These are phyloP conservation scores for Ceratocystis cubensis DNA, from an alignment of 2,329 filamentous ascomycete genomes.

Conservation along the genomic window DNA sequence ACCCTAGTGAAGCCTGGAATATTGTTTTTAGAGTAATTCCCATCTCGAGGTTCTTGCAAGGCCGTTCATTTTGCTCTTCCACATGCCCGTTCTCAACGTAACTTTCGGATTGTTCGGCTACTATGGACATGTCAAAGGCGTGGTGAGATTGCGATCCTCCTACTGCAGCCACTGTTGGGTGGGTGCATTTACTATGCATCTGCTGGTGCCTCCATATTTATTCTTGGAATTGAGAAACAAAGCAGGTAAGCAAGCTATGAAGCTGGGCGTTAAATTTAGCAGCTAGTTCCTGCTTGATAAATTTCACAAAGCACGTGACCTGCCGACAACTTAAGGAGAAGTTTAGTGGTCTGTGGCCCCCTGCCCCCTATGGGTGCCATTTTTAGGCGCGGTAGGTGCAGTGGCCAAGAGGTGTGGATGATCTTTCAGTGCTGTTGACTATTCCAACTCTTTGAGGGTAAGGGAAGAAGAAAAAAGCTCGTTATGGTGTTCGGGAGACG, in stretches of 20 bases:
- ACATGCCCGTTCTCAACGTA: neutral
- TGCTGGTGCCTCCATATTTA: neutral
- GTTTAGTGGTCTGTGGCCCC: neutral
- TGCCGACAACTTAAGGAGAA: neutral
- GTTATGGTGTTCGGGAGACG: neutral
- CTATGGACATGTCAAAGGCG: neutral
- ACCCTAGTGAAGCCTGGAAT: neutral
- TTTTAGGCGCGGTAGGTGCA: neutral
- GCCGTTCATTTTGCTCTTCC: neutral
- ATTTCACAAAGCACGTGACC: neutral
- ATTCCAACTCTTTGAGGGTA: neutral
- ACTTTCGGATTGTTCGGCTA: no score
- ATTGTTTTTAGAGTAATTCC: neutral
- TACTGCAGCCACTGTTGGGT: neutral
- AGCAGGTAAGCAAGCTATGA: neutral
- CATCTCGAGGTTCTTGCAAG: neutral
- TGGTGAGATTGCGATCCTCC: neutral
- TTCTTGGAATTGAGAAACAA: neutral
- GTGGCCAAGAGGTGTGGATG: neutral
- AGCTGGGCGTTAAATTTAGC: conserved; percentile 5
- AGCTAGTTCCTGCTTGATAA: neutral
- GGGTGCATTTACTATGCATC: neutral
- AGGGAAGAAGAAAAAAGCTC: neutral
- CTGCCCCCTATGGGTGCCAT: neutral
- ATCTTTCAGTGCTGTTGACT: neutral